phyloP scores from a whole-genome alignment of 495 filamentous ascomycete genomes.

The Neurospora cerealis region DNA sequence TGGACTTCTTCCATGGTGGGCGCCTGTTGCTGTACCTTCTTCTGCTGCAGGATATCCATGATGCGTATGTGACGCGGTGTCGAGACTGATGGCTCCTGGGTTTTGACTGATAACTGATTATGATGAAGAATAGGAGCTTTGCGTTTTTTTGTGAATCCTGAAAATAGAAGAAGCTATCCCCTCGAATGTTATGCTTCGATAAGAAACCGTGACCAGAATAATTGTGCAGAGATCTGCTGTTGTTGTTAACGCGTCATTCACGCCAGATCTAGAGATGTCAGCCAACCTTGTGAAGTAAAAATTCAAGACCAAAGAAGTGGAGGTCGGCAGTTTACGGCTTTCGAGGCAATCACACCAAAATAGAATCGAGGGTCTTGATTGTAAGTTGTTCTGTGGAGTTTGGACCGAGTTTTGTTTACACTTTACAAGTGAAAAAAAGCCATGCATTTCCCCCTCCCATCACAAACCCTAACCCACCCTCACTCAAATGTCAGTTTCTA shows the following conservation, averaged over 20 bases:
- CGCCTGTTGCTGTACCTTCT: background rate
- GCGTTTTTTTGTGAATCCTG: too few species aligned
- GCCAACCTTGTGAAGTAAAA: background rate
- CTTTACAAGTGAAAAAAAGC: background rate
- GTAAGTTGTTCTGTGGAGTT: background rate
- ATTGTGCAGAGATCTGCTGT: too few species aligned
- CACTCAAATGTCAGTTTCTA: background rate
- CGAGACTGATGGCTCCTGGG: too few species aligned
- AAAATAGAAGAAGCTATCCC: too few species aligned
- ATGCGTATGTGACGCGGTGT: background rate
- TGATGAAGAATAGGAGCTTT: too few species aligned
- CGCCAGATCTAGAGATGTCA: background rate
- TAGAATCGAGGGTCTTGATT: too few species aligned
- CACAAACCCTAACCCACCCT: background rate
- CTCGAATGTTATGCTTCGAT: too few species aligned
- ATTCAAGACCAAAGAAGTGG: too few species aligned
- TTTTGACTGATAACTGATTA: too few species aligned
- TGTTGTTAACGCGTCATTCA: background rate
- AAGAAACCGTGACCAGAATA: too few species aligned
- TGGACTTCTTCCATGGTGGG: background rate
- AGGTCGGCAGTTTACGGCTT: too few species aligned
- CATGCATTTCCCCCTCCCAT: background rate
- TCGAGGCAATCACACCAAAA: too few species aligned
- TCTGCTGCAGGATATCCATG: background rate
- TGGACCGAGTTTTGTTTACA: background rate